phyloP scores from a whole-genome alignment of 1,284 basidiomycete genomes.

The Pseudozyma sp. region DNA sequence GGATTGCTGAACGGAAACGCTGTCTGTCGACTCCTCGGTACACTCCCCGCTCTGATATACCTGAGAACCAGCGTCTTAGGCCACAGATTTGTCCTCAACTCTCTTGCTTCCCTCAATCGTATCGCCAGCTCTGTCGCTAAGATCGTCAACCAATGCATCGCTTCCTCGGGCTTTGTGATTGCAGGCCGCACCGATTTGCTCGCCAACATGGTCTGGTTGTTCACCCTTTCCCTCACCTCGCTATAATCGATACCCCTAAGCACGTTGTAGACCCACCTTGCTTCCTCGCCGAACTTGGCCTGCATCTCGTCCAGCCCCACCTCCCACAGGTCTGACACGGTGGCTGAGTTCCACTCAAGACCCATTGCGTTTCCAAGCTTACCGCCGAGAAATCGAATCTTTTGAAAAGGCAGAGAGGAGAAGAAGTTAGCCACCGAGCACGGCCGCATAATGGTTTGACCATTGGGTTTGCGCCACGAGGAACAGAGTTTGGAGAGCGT shows the following conservation, averaged over 20 bases:
- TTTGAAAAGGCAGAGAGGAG: constrained; percentile 54
- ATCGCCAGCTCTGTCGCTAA: constrained; percentile 88
- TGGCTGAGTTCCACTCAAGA: constrained; percentile 82
- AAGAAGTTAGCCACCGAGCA: constrained; percentile 55
- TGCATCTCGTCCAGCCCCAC: constrained; percentile 80
- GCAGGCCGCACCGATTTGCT: constrained; percentile 62
- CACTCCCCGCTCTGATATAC: constrained; percentile 73
- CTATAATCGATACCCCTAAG: constrained; percentile 85
- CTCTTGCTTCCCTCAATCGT: constrained; percentile 83
- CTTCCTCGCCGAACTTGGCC: constrained; percentile 82
- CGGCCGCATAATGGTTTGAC: constrained; percentile 62
- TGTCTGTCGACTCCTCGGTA: constrained; percentile 80
- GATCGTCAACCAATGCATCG: constrained; percentile 86
- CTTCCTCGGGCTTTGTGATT: constrained; percentile 52
- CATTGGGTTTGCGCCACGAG: constrained; percentile 60
- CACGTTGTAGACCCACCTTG: constrained; percentile 81
- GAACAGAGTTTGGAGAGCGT: constrained; percentile 85
- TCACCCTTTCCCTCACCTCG: constrained; percentile 76
- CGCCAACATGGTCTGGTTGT: constrained; percentile 64
- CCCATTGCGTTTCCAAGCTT: constrained; percentile 91
- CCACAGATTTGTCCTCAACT: constrained; percentile 78
- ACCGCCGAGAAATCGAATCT: constrained; percentile 90
- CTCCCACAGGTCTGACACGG: constrained; percentile 79
- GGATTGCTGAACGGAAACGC: constrained; percentile 77
- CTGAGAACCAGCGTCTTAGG: constrained; percentile 86